Conservation (phyloP, 164 flowering plant species). For the Buxus sempervirens region DNA sequence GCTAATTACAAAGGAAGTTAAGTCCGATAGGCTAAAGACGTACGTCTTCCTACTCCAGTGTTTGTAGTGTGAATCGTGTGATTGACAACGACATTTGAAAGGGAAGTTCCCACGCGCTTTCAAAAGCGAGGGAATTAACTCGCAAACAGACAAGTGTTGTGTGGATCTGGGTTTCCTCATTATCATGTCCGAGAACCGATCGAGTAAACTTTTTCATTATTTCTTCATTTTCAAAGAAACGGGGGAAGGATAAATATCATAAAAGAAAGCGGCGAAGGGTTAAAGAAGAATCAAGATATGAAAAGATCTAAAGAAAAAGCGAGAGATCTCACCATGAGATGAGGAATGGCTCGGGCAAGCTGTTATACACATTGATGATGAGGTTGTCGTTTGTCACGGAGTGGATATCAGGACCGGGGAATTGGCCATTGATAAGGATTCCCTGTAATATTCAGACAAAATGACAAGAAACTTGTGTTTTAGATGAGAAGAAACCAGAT, state of each 20-base stretch:
- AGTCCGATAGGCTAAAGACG: no score
- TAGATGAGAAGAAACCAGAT: neutral
- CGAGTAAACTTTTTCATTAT: no score
- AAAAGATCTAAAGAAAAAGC: neutral
- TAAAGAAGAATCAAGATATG: no score
- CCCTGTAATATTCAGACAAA: constrained; percentile 37
- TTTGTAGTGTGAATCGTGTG: no score
- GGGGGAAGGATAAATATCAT: neutral
- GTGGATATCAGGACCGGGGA: constrained; percentile 80
- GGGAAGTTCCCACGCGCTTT: neutral
- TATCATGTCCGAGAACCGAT: neutral
- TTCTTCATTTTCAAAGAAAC: no score
- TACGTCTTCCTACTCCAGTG: no score
- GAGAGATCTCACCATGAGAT: constrained; percentile 56
- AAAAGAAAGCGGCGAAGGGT: neutral
- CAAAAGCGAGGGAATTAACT: neutral
- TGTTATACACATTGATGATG: constrained; percentile 64
- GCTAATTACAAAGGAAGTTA: no score
- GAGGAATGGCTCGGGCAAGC: constrained; percentile 74
- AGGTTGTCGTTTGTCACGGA: constrained; percentile 74
- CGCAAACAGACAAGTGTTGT: neutral
- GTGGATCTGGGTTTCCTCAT: neutral
- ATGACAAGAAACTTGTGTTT: neutral
- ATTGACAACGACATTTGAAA: neutral
- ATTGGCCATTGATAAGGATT: constrained; percentile 73